Evolutionary conservation across 305 asterid species (phyloP).

Genomic region (Striga hermonthica): DNA sequence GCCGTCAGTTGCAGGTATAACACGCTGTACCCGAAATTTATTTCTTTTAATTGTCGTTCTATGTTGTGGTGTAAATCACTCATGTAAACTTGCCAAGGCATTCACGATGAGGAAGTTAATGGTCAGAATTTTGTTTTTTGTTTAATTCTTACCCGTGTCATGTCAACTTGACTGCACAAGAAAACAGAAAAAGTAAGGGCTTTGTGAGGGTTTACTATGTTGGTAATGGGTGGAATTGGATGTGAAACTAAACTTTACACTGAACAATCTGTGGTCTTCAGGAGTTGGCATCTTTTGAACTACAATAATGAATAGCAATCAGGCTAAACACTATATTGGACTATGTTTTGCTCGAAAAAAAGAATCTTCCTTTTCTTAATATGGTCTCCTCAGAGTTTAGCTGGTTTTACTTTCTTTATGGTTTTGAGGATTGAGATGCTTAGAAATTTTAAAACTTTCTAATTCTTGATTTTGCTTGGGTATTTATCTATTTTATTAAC

Average conservation of each 20-base stretch:
- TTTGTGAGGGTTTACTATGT: no score
- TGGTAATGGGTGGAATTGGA: no score
- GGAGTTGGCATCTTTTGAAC: no score
- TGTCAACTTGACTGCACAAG: no score
- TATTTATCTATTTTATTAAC: neutral
- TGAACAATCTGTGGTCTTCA: no score
- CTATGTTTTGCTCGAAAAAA: neutral
- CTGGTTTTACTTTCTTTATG: neutral
- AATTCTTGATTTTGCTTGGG: neutral
- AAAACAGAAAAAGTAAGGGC: no score
- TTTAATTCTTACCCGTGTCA: no score
- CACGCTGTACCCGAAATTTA: constrained; percentile 6
- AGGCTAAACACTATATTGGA: no score
- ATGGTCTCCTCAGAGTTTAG: no score
- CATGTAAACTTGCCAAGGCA: neutral
- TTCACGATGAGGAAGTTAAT: neutral
- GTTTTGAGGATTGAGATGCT: neutral
- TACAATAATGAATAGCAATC: no score
- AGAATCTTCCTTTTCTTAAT: neutral
- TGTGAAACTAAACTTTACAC: no score
- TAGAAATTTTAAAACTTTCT: neutral
- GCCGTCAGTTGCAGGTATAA: constrained; percentile 68
- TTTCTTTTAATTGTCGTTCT: neutral
- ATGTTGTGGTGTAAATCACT: neutral
- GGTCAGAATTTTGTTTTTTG: no score